Evolutionary conservation across 768 basidiomycete genomes (phyloP), one percentile per base, ranked within the genome.

Genomic region (Boletales sp.): DNA sequence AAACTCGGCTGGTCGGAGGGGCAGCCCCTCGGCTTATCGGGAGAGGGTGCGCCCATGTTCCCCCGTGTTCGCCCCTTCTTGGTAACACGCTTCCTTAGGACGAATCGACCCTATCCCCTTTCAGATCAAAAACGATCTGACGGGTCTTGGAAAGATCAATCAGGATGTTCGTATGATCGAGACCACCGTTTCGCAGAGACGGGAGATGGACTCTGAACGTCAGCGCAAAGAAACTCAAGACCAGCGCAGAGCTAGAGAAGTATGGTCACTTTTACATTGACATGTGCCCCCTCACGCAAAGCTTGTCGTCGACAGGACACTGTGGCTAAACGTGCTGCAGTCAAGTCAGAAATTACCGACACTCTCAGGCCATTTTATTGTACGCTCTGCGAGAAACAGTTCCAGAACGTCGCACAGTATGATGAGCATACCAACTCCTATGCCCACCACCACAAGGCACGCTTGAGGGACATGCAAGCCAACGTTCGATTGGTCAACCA

Each of bases 351-450:
- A 63, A 81, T 93, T 30, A 79, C 78, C 2, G 75, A 75, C 42
- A 82, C 83, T 5, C 75, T 92, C 41, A 76, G 77, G 31, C 76
- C 87, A 9, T 92, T 92, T 68, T 91, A 90, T 63, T 93, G 90
- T 64, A 69, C 74, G 21, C 76, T 90, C 17, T 93, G 90, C 71
- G 88, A 90, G 54, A 91, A 91, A 64, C 90, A 93, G 64, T 92
- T 91, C 71, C 79, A 84, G 65, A 92, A 78, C 43, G 87, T 92
- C 17, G 83, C 87, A 0, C 90, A 90, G 60, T 93, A 88, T 58
- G 90, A 92, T 56, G 90, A 92, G 60, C 90, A 93, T 67, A 88
- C 87, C 47, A 92, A 91, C 60, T 90, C 90, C 8, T 91, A 90
- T 57, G 87, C 88, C 0, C 89, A 91, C 61, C 87, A 89, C 58